Conservation (phyloP, 306 rosid species). For the Ziziphus jujuba region DNA sequence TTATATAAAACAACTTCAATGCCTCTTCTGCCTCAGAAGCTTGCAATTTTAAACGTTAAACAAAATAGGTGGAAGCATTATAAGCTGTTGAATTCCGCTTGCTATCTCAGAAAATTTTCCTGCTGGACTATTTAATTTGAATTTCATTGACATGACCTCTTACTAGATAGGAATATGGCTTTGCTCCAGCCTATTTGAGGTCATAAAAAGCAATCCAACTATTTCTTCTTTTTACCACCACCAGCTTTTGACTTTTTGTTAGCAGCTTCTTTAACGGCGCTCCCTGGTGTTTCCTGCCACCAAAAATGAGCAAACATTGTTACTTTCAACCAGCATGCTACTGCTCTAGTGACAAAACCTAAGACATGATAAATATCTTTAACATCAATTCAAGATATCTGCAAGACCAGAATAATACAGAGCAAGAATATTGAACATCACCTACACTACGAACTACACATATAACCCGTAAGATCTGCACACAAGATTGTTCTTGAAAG, state of each 20-base stretch:
- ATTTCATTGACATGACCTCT: slow-evolving; percentile 2
- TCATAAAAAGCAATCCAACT: slow-evolving; percentile 28
- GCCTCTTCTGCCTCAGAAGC: no score
- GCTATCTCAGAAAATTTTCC: no score
- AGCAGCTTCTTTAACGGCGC: slow-evolving; percentile 39
- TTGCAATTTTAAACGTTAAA: no score
- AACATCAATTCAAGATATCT: neutral
- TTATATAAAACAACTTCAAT: no score
- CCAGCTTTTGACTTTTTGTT: slow-evolving; percentile 56
- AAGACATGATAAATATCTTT: neutral
- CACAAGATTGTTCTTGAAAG: neutral
- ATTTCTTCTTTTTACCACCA: slow-evolving; percentile 63
- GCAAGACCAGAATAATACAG: neutral
- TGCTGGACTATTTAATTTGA: no score
- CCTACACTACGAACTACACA: neutral
- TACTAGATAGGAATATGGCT: slow-evolving; percentile 34
- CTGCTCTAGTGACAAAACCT: no score
- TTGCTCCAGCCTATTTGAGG: slow-evolving; percentile 9
- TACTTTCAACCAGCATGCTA: no score
- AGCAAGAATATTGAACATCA: neutral
- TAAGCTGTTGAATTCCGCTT: no score
- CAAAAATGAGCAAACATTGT: slow-evolving; percentile 3
- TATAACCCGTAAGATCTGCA: neutral
- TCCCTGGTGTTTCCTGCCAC: slow-evolving; percentile 57
- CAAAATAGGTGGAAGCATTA: no score